phyloP scores from a whole-genome alignment of 495 filamentous ascomycete species.

The Diplogelasinospora grovesii region DNA sequence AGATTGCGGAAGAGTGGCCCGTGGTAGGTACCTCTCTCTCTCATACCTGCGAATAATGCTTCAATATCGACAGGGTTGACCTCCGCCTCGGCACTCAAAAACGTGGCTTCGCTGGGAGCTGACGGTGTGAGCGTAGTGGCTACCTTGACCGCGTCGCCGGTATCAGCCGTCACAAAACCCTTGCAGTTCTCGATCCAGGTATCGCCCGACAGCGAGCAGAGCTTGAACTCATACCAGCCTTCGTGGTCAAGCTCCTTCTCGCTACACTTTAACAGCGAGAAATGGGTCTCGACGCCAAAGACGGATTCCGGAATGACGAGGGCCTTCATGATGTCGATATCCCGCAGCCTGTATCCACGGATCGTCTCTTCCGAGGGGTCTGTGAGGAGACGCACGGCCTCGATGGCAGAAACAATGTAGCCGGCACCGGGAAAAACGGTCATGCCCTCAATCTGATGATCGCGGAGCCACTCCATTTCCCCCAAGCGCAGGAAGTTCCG shows the following conservation, averaged over 20 bases:
- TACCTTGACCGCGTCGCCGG: too few species aligned
- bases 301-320: conserved; percentile 3
- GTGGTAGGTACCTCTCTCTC: conserved; percentile 4
- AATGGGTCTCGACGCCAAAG: conserved; percentile 15
- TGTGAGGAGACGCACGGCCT: conserved; percentile 27
- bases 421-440: conserved; percentile 48
- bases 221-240: conserved; percentile 5
- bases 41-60: neutral
- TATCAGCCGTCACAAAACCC: neutral
- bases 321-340: conserved; percentile 12
- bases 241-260: neutral
- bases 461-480: conserved; percentile 13
- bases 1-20: conserved; percentile 23
- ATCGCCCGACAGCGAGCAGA: neutral
- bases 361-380: conserved; percentile 4
- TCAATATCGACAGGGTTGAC: neutral
- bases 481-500: neutral
- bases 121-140: neutral
- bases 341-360: conserved; percentile 3
- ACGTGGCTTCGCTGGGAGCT: too few species aligned
- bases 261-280: conserved; percentile 1
- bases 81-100: too few species aligned
- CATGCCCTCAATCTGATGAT: conserved; percentile 32
- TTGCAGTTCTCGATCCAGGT: conserved; percentile 2
- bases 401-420: conserved; percentile 40